Evolutionary conservation across 169 alveolate genomes (phyloP).

Genomic region (Fabrea salina): DNA sequence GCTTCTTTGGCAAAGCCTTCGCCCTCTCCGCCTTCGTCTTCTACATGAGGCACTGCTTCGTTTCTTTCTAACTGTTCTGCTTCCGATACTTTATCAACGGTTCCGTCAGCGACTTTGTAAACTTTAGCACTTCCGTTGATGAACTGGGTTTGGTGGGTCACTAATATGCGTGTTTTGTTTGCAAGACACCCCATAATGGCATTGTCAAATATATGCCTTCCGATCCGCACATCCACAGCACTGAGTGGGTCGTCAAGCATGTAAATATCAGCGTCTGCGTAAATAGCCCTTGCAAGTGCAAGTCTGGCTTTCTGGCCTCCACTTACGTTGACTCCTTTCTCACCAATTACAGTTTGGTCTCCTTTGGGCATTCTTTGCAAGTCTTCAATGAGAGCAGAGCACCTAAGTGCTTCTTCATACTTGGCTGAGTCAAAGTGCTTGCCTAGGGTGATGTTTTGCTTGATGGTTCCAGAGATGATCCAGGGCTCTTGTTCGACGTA

Average conservation of each 20-base stretch:
- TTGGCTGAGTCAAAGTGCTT: constrained; percentile 59
- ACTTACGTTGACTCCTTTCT: constrained; percentile 83
- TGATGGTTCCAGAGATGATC: constrained; percentile 79
- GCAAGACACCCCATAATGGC: constrained; percentile 57
- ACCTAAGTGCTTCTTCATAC: constrained; percentile 50
- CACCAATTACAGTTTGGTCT: constrained; percentile 88
- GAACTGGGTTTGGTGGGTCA: constrained; percentile 69
- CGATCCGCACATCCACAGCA: constrained; percentile 78
- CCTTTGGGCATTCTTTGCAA: constrained; percentile 75
- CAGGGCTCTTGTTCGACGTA: constrained; percentile 79
- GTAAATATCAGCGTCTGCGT: constrained; percentile 74
- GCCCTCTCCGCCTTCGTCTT: too few species aligned
- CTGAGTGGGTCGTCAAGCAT: constrained; percentile 85
- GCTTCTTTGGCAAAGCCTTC: too few species aligned
- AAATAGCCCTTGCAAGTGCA: constrained; percentile 85
- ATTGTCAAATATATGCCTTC: constrained; percentile 67
- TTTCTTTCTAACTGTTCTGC: too few species aligned
- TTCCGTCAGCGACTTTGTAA: too few species aligned
- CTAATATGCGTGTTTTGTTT: constrained; percentile 75
- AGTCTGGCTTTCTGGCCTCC: constrained; percentile 90
- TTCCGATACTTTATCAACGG: too few species aligned
- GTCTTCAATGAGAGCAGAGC: constrained; percentile 73
- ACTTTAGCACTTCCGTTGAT: constrained; percentile 63
- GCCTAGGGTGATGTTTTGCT: constrained; percentile 88
- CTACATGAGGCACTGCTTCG: too few species aligned